Evolutionary conservation across 306 rosid genomes (phyloP).

Genomic region (Astragalus membranaceus): DNA sequence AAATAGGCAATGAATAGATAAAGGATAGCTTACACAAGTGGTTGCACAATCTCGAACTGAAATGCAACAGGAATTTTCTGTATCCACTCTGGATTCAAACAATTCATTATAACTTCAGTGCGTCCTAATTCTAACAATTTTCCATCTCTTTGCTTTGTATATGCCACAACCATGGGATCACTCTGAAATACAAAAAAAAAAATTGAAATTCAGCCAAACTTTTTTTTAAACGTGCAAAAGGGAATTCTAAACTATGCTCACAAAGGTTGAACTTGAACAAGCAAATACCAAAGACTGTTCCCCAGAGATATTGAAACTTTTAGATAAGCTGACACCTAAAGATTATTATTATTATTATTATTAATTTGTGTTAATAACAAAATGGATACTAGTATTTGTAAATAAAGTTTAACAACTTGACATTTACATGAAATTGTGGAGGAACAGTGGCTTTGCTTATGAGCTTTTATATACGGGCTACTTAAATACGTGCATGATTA

Average conservation of each 20-base stretch:
- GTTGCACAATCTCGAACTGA: slow-evolving; percentile 77
- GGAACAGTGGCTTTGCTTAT: too few relatives aligned
- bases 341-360: too few relatives aligned
- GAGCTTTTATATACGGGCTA: too few relatives aligned
- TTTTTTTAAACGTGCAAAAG: too few relatives aligned
- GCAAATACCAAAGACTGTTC: neutral
- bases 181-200: slow-evolving; percentile 29
- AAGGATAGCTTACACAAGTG: slow-evolving; percentile 51
- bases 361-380: too few relatives aligned
- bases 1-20: neutral
- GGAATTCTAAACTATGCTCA: neutral
- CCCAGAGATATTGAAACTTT: neutral
- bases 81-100: slow-evolving; percentile 71
- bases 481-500: too few relatives aligned
- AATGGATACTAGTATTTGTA: too few relatives aligned
- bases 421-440: too few relatives aligned
- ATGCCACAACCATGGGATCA: slow-evolving; percentile 78
- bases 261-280: neutral
- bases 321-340: neutral
- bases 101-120: slow-evolving; percentile 73
- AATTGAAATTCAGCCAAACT: neutral
- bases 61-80: slow-evolving; percentile 55
- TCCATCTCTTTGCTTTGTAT: slow-evolving; percentile 46
- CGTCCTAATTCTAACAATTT: slow-evolving; percentile 70
- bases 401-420: too few relatives aligned